phyloP scores from a whole-genome alignment of 805 yeast genomes.

The Candida caryicola region DNA sequence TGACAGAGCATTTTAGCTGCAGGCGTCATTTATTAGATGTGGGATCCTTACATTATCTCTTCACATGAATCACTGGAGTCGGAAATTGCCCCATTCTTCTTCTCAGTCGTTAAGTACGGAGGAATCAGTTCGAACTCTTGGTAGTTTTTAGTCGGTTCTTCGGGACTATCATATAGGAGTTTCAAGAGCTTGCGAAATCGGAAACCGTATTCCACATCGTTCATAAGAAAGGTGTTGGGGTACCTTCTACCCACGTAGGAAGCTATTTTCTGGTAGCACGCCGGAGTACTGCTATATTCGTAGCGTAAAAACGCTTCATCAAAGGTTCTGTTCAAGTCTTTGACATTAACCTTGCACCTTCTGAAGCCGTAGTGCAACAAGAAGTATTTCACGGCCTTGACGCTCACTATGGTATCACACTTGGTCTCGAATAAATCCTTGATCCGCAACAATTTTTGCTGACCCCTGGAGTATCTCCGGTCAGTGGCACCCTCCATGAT shows the following conservation, averaged over 20 bases:
- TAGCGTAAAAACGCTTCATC: conserved; percentile 14
- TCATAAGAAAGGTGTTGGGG: conserved; percentile 3
- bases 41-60: too few species aligned
- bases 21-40: too few species aligned
- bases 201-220: conserved; percentile 7
- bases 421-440: conserved; percentile 10
- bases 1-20: too few species aligned
- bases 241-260: conserved; percentile 1
- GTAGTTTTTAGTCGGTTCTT: conserved; percentile 17
- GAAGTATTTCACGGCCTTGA: conserved; percentile 12
- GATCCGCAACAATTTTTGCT: conserved; percentile 12
- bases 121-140: conserved; percentile 1
- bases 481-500: conserved; percentile 7
- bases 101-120: conserved; percentile 1
- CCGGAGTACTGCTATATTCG: conserved; percentile 1
- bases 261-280: conserved; percentile 2
- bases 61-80: too few species aligned
- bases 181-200: conserved; percentile 15
- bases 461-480: not conserved
- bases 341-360: conserved; percentile 3
- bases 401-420: conserved; percentile 10
- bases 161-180: conserved; percentile 12
- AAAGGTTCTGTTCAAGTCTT: conserved; percentile 10
- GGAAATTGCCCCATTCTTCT: not conserved
- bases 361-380: conserved; percentile 19